Base-by-base conservation (phyloP, 2,329 filamentous ascomycete genomes). In the Cryphonectria parasitica region DNA sequence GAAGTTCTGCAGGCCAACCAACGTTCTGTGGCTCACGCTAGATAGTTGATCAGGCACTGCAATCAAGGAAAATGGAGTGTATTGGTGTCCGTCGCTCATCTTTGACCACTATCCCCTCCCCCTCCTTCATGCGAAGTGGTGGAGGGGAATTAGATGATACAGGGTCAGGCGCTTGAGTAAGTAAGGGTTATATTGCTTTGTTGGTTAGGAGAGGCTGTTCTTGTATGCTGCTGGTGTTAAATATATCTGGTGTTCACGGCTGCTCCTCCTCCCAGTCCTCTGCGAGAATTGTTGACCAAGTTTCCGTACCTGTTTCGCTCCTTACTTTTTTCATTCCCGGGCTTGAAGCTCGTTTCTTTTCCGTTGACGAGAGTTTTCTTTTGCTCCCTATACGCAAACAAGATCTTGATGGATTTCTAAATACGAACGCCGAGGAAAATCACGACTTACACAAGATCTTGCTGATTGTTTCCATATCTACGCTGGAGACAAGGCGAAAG, bases 311-410 rank as follows among this genome's bases (percentile, higher is more conserved):
- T 58, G 28, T n/a, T 64, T 52, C 65, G 15, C 41, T 66, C 45
- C 25, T 49, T 66, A 64, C 31, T 34, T 54, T 64, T 34, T 67
- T 64, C 63, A 54, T 52, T 31, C 25, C 56, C 58, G 58, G 58
- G 67, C 70, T 71, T 69, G 66, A 71, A 15, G 69, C 69, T 71
- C 69, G 41, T 31, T 39, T 63, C 58, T 62, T 31, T 39, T 39
- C 49, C 45, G 19, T 64, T 41, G 19, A 49, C 60, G 34, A 36
- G 31, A 39, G 25, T 17, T 31, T 31, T 34, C 34, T 34, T 19
- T 58, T 49, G 45, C 7, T 49, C 7, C 45, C 22, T 49, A 39
- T 13, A 39, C 19, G 8, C 17, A 49, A 22, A 49, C 43, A 49
- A 58, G 7, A 31, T 15, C 11, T 34, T 31, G 54, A 11, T 28